These are phyloP conservation scores for Cercospora sesami DNA, from an alignment of 2,329 filamentous ascomycete species.

Conservation along the genomic window DNA sequence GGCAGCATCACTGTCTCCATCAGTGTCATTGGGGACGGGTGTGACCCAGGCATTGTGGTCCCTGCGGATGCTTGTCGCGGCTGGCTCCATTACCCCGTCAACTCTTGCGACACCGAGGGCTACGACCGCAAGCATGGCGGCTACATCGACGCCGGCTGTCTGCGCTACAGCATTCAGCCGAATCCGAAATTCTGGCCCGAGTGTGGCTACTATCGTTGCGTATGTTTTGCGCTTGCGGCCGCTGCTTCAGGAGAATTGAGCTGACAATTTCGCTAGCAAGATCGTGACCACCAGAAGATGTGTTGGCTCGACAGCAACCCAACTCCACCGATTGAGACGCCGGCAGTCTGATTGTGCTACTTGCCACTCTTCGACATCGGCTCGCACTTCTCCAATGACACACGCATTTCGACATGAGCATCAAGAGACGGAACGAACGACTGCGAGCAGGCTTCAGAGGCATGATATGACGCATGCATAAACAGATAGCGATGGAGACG, in stretches of 20 bases:
- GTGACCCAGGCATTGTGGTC: slow-evolving; percentile 2
- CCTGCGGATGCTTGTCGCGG: slow-evolving; percentile 5
- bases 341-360: background rate
- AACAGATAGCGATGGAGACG: background rate
- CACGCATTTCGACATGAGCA: background rate
- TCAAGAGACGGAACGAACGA: background rate
- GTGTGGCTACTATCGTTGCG: slow-evolving; percentile 8
- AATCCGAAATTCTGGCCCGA: slow-evolving; percentile 19
- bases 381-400: background rate
- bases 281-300: background rate
- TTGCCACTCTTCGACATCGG: background rate
- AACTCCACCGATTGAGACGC: background rate
- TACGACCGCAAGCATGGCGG: slow-evolving; percentile 20
- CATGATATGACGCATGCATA: background rate
- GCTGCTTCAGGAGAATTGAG: background rate
- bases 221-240: background rate
- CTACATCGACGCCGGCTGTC: slow-evolving; percentile 15
- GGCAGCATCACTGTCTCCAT: slow-evolving; percentile 9
- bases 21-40: background rate
- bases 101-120: slow-evolving; percentile 14
- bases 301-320: background rate
- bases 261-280: background rate
- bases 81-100: slow-evolving; percentile 5
- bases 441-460: background rate
- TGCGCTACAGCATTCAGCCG: slow-evolving; percentile 19